Evolutionary conservation across 305 asterid genomes (phyloP).

Genomic region (Ilex paraguariensis): DNA sequence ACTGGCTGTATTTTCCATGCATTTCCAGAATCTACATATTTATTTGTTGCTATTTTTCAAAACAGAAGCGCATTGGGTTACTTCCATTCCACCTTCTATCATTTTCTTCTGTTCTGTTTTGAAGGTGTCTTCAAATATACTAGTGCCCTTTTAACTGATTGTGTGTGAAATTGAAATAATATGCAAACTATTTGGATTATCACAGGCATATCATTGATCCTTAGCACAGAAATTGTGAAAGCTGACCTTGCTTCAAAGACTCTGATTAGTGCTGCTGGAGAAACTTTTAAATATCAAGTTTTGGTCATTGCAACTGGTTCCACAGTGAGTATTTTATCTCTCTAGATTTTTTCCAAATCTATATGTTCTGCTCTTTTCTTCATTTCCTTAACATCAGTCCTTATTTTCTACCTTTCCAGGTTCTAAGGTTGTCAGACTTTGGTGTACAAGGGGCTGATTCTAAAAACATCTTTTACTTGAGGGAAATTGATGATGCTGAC

Average conservation of each 20-base stretch:
- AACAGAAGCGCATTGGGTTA: too few relatives aligned
- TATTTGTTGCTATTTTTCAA: too few relatives aligned
- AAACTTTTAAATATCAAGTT: constrained; percentile 50
- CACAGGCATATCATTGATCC: constrained; percentile 83
- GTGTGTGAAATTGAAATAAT: too few relatives aligned
- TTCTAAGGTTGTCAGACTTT: constrained; percentile 69
- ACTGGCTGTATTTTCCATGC: background rate
- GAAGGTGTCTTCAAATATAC: too few relatives aligned
- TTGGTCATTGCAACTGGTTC: constrained; percentile 88
- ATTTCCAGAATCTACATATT: too few relatives aligned
- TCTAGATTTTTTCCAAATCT: constrained; percentile 3
- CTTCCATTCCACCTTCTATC: too few relatives aligned
- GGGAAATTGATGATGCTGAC: constrained; percentile 90
- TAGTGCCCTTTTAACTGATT: too few relatives aligned
- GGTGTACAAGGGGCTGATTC: constrained; percentile 90
- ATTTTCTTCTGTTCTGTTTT: too few relatives aligned
- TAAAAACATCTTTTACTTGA: constrained; percentile 84
- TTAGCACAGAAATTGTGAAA: constrained; percentile 75
- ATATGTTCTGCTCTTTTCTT: constrained; percentile 5
- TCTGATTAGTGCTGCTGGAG: constrained; percentile 70
- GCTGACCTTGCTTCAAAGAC: constrained; percentile 87
- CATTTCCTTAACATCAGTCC: constrained; percentile 2
- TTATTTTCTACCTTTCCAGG: constrained; percentile 35
- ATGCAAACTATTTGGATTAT: constrained; percentile 19
- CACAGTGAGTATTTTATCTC: constrained; percentile 43